phyloP scores from a whole-genome alignment of 1,284 basidiomycete species.

The Tilletia walkeri region DNA sequence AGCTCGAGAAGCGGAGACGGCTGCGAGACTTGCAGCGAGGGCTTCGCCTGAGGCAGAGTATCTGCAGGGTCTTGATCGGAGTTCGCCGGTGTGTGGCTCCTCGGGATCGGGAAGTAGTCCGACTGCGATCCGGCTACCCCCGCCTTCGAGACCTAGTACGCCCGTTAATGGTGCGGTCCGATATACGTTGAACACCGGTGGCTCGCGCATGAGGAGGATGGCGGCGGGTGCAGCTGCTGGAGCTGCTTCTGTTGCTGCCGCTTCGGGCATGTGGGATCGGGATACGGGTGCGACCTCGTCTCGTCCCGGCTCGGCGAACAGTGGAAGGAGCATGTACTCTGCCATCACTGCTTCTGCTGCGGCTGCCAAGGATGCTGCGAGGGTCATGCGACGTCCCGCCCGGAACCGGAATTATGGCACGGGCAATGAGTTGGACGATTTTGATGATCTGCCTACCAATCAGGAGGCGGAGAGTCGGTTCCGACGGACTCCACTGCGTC shows the following conservation, averaged over 20 bases:
- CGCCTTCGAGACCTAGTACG: constrained; percentile 32
- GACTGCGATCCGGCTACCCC: constrained; percentile 7
- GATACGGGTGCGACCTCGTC: not conserved
- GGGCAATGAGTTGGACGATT: constrained; percentile 83
- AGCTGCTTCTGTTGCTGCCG: not conserved
- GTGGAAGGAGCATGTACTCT: not conserved
- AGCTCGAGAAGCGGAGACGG: constrained; percentile 39
- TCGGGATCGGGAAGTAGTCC: not conserved
- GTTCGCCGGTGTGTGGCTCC: constrained; percentile 2
- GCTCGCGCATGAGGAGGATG: not conserved
- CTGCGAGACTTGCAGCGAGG: constrained; percentile 25
- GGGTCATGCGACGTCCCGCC: constrained; percentile 72
- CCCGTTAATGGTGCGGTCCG: constrained; percentile 23
- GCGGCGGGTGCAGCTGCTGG: constrained; percentile 3
- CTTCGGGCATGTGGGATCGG: constrained; percentile 1
- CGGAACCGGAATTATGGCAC: constrained; percentile 76
- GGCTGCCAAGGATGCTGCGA: constrained; percentile 55
- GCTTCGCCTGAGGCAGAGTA: constrained; percentile 23
- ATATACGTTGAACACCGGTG: constrained; percentile 5
- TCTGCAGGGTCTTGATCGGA: not conserved
- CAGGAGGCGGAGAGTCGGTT: constrained; percentile 14
- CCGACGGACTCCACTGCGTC: not conserved
- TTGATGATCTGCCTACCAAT: constrained; percentile 85
- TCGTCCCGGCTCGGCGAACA: not conserved
- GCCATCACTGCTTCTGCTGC: constrained; percentile 13